Percentiles rank a stretch among this genome's conserved stretches.
phyloP scores from a whole-genome alignment of 2,329 filamentous ascomycete species.

The Penicillium vulpinum region DNA sequence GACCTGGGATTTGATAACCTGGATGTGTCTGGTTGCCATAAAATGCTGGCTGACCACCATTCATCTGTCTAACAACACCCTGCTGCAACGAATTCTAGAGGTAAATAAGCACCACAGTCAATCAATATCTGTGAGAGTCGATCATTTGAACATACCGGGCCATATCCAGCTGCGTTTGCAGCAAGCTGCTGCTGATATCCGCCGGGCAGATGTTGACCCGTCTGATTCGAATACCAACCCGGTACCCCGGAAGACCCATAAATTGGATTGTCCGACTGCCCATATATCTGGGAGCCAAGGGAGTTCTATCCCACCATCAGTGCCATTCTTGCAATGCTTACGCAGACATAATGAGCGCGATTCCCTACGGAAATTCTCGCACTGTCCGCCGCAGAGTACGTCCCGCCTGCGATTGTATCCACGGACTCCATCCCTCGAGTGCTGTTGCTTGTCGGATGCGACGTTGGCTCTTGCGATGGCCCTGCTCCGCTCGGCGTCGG shows the following conservation, averaged over 20 bases:
- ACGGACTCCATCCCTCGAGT: conserved; percentile 11
- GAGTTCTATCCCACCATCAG: conserved; percentile 32
- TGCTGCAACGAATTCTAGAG: neutral
- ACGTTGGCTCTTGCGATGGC: conserved; percentile 27
- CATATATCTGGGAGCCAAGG: conserved; percentile 20
- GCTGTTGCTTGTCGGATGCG: conserved; percentile 26
- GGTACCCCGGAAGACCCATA: conserved; percentile 17
- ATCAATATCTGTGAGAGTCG: neutral
- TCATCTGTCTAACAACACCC: neutral
- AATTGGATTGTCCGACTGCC: conserved; percentile 11
- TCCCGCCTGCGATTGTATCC: conserved; percentile 14
- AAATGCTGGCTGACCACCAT: neutral
- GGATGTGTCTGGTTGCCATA: conserved; percentile 1
- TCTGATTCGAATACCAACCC: conserved; percentile 21
- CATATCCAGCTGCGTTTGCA: neutral
- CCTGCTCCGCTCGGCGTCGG: conserved; percentile 31
- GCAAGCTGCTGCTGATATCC: conserved; percentile 3
- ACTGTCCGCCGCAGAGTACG: conserved; percentile 18
- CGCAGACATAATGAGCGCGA: conserved; percentile 23
- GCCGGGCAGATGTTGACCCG: conserved; percentile 6
- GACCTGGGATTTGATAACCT: conserved; percentile 1
- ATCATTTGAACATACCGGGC: conserved; percentile 7
- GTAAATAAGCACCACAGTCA: neutral
- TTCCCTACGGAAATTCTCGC: conserved; percentile 31
- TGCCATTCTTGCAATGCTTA: conserved; percentile 20